phyloP scores from a whole-genome alignment of 1,139 yeast genomes.

The Kluyveromyces sp. region DNA sequence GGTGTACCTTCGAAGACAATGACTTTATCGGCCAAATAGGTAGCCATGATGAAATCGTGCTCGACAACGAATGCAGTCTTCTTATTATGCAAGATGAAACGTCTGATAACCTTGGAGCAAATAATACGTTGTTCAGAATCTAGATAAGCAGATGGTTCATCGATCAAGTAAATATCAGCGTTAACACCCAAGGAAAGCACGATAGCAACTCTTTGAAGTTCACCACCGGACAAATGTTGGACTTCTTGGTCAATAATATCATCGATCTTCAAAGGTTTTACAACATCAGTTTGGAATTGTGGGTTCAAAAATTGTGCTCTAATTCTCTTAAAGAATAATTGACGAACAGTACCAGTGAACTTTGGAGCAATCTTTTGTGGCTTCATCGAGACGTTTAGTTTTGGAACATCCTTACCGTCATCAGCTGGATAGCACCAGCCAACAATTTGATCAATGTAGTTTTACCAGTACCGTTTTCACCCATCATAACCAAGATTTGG shows the following conservation, averaged over 20 bases:
- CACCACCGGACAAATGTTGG: conserved; percentile 97
- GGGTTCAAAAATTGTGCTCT: conserved; percentile 92
- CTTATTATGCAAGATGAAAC: conserved; percentile 91
- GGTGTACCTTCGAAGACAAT: conserved; percentile 97
- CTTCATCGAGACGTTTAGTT: conserved; percentile 89
- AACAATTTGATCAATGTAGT: conserved; percentile 91
- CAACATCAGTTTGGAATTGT: conserved; percentile 96
- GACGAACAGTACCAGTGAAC: conserved; percentile 97
- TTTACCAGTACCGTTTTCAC: conserved; percentile 99
- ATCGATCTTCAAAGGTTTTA: conserved; percentile 89
- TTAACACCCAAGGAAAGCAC: conserved; percentile 88
- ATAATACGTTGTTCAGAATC: conserved; percentile 99
- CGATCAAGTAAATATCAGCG: conserved; percentile 93
- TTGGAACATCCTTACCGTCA: conserved; percentile 69
- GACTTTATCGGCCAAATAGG: conserved; percentile 95
- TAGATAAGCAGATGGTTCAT: conserved; percentile 96
- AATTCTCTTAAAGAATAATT: conserved; percentile 90
- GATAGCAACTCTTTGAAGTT: conserved; percentile 97
- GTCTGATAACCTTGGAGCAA: conserved; percentile 96
- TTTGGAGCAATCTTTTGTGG: conserved; percentile 99
- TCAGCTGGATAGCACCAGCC: conserved; percentile 93
- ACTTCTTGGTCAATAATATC: conserved; percentile 96
- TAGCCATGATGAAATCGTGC: conserved; percentile 99
- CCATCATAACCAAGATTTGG: conserved; percentile 98
- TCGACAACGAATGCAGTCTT: conserved; percentile 97